Evolutionary conservation across 2,329 filamentous ascomycete genomes (phyloP).

Genomic region (Aotearoamyces nothofagi): DNA sequence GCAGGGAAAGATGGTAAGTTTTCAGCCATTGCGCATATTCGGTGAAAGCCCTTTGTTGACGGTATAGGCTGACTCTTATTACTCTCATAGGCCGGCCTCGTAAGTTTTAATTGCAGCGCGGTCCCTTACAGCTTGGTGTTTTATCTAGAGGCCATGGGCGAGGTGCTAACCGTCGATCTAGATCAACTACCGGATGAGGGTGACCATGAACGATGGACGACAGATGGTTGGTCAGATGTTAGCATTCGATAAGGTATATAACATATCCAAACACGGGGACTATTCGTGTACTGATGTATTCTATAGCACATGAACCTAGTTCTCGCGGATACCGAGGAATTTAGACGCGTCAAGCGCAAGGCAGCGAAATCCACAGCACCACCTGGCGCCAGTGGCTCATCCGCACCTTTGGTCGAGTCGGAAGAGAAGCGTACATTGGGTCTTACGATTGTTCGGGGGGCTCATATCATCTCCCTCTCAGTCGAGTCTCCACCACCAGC

Average conservation of each 20-base stretch:
- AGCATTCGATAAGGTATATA: slow-evolving; percentile 92
- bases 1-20: slow-evolving; percentile 97
- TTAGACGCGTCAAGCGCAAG: slow-evolving; percentile 79
- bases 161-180: too few relatives aligned
- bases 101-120: slow-evolving; percentile 29
- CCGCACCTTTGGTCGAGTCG: slow-evolving; percentile 60
- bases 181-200: slow-evolving; percentile 99
- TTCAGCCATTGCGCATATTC: too few relatives aligned
- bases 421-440: slow-evolving; percentile 98
- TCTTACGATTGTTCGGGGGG: slow-evolving; percentile 84
- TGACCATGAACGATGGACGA: slow-evolving; percentile 86
- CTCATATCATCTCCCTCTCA: slow-evolving; percentile 85
- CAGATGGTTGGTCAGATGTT: slow-evolving; percentile 98
- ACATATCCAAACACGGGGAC: not conserved
- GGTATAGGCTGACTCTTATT: slow-evolving; percentile 49
- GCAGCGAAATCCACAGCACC: slow-evolving; percentile 49
- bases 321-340: slow-evolving; percentile 96
- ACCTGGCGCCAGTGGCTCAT: slow-evolving; percentile 43
- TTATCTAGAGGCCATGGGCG: too few relatives aligned
- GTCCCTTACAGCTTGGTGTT: slow-evolving; percentile 7
- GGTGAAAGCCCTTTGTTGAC: too few relatives aligned
- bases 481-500: slow-evolving; percentile 92
- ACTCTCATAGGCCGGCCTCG: slow-evolving; percentile 50
- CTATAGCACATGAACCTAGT: slow-evolving; percentile 95
- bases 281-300: slow-evolving; percentile 6